A percentile compares a stretch with the other conserved stretches of the same genome.
phyloP scores from a whole-genome alignment of 2,329 filamentous ascomycete genomes.

The Penicillium olsonii region DNA sequence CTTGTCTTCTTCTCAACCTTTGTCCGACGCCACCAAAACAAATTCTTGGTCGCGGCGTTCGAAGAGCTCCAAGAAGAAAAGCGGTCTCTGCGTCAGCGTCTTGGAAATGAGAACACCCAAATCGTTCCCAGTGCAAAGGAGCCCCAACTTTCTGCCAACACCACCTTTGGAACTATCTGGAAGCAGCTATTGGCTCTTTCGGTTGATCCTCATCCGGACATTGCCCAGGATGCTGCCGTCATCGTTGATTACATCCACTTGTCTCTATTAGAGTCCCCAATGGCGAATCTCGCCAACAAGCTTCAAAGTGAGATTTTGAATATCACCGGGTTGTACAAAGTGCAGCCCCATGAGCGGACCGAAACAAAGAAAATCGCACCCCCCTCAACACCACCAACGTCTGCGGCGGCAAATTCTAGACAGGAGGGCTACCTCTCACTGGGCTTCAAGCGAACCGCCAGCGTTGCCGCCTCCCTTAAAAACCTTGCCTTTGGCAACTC shows the following conservation, averaged over 20 bases:
- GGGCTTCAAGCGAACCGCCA: slow-evolving; percentile 63
- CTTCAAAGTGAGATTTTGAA: slow-evolving; percentile 67
- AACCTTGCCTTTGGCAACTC: slow-evolving; percentile 58
- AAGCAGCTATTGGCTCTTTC: slow-evolving; percentile 88
- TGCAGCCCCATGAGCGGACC: slow-evolving; percentile 35
- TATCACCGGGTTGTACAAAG: slow-evolving; percentile 40
- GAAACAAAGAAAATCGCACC: slow-evolving; percentile 38
- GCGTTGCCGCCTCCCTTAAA: slow-evolving; percentile 65
- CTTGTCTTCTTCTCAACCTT: slow-evolving; percentile 93
- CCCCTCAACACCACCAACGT: slow-evolving; percentile 50
- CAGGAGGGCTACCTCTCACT: slow-evolving; percentile 63
- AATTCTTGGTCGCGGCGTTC: slow-evolving; percentile 87
- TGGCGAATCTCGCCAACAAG: slow-evolving; percentile 69
- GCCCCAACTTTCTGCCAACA: slow-evolving; percentile 68
- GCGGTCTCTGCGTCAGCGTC: slow-evolving; percentile 63
- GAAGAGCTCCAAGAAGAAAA: slow-evolving; percentile 87
- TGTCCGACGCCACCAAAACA: slow-evolving; percentile 84
- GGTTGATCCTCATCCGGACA: slow-evolving; percentile 91
- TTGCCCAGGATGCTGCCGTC: slow-evolving; percentile 79
- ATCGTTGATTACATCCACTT: slow-evolving; percentile 85
- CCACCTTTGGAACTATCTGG: slow-evolving; percentile 91
- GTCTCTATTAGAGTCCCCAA: slow-evolving; percentile 72
- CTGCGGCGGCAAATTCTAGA: slow-evolving; percentile 50
- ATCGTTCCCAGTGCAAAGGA: slow-evolving; percentile 29
- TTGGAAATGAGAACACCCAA: slow-evolving; percentile 35